Evolutionary conservation across 1,139 yeast species (phyloP), one percentile per base, ranked within the genome.

Genomic region (Kodamaea plutei): DNA sequence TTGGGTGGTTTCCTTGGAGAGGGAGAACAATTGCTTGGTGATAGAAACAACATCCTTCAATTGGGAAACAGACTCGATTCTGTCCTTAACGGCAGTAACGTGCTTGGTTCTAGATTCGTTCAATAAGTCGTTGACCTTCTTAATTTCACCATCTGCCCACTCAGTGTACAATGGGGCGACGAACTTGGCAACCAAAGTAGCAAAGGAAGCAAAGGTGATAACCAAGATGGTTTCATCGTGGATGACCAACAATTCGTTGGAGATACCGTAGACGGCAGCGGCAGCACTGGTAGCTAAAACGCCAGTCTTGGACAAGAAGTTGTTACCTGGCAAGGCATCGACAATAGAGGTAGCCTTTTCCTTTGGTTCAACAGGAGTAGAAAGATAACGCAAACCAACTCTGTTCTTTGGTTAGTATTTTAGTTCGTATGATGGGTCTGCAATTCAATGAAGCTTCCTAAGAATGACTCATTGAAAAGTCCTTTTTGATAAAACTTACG

Each of bases 1-100:
- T 69, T 84, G 77, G 48, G 91, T 96, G 43, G 98, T 91, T 70
- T 91, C 96, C 74, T 87, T 89, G 43, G 98, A 89, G 40, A 89
- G 78, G 52, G 87, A 91, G 54, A 91, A 91, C 57, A 91, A 77
- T 53, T 82, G 81, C 70, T 88, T 79, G 62, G 98, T 91, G 56
- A 93, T 84, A 46, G 79, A 69, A 45, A 87, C 95, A 57, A 91
- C 96, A 54, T 87, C 93, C 70, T 84, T 84, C 63, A 91, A 78
- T 68, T 84, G 84, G 45, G 87, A 72, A 40, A 91, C 97, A 45
- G 84, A 75, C 40, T 74, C 81, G 54, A 91, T 91, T 76, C 98
- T 87, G 50, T 76, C 82, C 69, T 88, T 81, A 48, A 91, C 97
- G 36, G 96, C 96, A 43, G 76, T 73, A 42, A 89, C 87, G 64